These are phyloP conservation scores for Narthecium ossifragum DNA, from an alignment of 106 monocot genomes.

Conservation along the genomic window DNA sequence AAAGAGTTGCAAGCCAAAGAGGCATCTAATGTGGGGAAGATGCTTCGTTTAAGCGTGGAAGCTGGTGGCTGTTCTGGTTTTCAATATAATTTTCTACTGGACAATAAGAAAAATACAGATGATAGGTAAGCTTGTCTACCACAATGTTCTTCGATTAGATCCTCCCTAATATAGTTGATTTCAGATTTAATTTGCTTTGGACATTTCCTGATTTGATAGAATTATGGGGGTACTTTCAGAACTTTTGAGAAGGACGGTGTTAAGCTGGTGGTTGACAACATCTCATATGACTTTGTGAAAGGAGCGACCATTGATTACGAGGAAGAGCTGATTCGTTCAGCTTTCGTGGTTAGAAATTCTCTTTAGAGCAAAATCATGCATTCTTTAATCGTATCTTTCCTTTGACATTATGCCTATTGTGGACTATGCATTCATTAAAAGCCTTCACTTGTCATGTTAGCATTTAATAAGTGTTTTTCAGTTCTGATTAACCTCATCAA, in stretches of 20 bases:
- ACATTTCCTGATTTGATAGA: background rate
- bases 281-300: constrained; percentile 97
- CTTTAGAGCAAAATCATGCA: no score
- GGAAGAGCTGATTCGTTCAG: constrained; percentile 66
- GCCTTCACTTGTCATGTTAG: no score
- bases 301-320: constrained; percentile 94
- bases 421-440: no score
- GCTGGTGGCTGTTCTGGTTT: constrained; percentile 99
- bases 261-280: constrained; percentile 78
- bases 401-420: no score
- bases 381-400: no score
- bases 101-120: constrained; percentile 70
- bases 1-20: constrained; percentile 68
- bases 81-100: constrained; percentile 85
- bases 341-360: constrained; percentile 10
- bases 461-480: no score
- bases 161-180: background rate
- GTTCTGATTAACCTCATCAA: no score
- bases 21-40: constrained; percentile 54
- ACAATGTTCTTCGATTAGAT: background rate
- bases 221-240: constrained; percentile 50
- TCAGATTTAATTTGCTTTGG: background rate
- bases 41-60: constrained; percentile 91
- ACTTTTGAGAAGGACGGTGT: constrained; percentile 90
- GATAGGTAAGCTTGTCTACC: constrained; percentile 44